Evolutionary conservation across 2,329 filamentous ascomycete species (phyloP).

Genomic region (Botryotinia calthae): DNA sequence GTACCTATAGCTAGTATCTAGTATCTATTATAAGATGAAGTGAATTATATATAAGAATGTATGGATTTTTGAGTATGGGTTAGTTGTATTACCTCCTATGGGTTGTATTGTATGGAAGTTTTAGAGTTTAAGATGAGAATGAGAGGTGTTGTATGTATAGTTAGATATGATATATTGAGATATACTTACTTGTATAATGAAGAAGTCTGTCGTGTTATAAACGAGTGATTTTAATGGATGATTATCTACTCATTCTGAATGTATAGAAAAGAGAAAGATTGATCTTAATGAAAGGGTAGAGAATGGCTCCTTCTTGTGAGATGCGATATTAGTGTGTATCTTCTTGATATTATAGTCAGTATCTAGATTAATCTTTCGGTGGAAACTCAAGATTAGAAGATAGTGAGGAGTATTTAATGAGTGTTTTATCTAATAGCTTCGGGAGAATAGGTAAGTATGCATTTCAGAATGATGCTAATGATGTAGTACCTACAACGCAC

Average conservation of each 20-base stretch:
- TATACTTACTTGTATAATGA: background rate
- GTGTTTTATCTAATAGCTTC: rapidly evolving
- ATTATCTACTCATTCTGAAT: background rate
- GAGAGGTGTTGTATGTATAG: background rate
- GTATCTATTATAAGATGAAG: too few relatives aligned
- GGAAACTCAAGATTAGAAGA: background rate
- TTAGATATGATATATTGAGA: too few relatives aligned
- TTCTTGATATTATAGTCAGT: too few relatives aligned
- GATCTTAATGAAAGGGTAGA: background rate
- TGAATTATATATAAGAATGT: too few relatives aligned
- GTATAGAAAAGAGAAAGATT: rapidly evolving
- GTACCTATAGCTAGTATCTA: too few relatives aligned
- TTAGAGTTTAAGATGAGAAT: rapidly evolving
- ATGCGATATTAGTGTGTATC: too few relatives aligned
- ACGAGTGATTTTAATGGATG: background rate
- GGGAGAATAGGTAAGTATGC: background rate
- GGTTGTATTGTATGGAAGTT: rapidly evolving
- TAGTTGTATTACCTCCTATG: background rate
- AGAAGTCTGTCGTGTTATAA: background rate
- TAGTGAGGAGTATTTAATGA: background rate
- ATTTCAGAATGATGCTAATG: too few relatives aligned
- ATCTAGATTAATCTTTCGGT: too few relatives aligned
- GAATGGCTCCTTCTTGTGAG: background rate
- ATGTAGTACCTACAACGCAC: too few relatives aligned
- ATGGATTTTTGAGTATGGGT: too few relatives aligned